phyloP scores from a whole-genome alignment of 257 asterid species.

The Agastache rugosa region DNA sequence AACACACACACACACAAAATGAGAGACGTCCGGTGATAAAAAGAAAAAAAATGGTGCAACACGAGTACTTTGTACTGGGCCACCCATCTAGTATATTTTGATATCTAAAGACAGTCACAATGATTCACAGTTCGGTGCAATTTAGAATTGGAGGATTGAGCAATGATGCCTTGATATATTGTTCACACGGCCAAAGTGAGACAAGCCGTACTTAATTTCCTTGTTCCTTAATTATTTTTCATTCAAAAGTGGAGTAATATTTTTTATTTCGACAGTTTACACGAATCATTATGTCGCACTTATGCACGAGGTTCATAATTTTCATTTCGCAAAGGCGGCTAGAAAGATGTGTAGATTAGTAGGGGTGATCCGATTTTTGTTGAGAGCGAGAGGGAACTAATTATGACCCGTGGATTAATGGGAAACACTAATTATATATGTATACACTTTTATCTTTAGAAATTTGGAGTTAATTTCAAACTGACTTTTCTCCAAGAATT shows the following conservation, averaged over 20 bases:
- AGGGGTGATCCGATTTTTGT: constrained; percentile 6
- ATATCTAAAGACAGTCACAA: neutral
- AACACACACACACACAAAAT: no score
- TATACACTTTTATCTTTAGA: neutral
- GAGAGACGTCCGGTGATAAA: no score
- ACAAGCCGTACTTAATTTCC: constrained; percentile 6
- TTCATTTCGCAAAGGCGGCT: constrained; percentile 19
- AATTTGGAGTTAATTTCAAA: neutral
- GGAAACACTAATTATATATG: neutral
- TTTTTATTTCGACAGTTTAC: neutral
- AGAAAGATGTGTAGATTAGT: neutral
- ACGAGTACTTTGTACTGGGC: no score
- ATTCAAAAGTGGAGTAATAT: neutral
- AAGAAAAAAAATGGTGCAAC: no score
- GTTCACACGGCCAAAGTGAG: constrained; percentile 32
- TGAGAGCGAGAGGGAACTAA: neutral
- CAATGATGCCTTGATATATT: constrained; percentile 27
- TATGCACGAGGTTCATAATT: constrained; percentile 31
- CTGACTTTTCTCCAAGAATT: neutral
- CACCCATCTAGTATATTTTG: neutral
- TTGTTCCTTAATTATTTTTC: constrained; percentile 22
- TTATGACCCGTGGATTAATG: constrained; percentile 2
- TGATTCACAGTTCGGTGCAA: constrained; percentile 25
- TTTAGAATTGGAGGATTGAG: constrained; percentile 27
- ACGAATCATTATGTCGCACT: constrained; percentile 20